Percentiles rank a stretch among this genome's conserved stretches.
phyloP scores from a whole-genome alignment of 1,284 basidiomycete species.

The Irpex sp. region DNA sequence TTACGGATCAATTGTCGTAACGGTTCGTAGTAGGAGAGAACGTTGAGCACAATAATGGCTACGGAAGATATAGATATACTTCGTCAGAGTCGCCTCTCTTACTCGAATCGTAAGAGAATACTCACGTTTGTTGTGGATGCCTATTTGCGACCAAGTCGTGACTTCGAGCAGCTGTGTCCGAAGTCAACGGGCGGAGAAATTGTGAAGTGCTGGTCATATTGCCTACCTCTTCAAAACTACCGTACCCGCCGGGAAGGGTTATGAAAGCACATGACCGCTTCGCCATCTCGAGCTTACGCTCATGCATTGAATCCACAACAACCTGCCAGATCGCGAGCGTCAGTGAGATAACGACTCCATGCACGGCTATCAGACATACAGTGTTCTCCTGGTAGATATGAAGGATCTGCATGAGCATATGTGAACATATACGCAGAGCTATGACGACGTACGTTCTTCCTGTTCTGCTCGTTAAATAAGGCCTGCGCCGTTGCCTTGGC shows the following conservation, averaged over 20 bases:
- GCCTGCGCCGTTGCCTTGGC: conserved; percentile 24
- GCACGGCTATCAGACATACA: conserved; percentile 30
- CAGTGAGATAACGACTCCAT: background rate
- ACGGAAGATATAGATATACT: background rate
- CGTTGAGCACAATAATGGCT: conserved; percentile 84
- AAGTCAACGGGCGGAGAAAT: background rate
- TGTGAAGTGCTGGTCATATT: background rate
- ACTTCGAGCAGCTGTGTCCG: conserved; percentile 76
- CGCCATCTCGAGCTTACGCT: conserved; percentile 89
- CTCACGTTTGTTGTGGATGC: conserved; percentile 84
- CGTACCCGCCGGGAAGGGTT: conserved; percentile 87
- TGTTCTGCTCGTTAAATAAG: conserved; percentile 29
- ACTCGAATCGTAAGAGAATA: conserved; percentile 9
- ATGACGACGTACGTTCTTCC: conserved; percentile 37
- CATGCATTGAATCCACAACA: conserved; percentile 87
- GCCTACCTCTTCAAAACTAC: conserved; percentile 86
- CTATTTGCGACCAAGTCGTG: conserved; percentile 88
- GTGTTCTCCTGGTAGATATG: conserved; percentile 42
- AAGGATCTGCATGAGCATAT: background rate
- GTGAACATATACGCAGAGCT: background rate
- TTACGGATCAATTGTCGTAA: conserved; percentile 70
- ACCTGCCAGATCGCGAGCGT: conserved; percentile 36
- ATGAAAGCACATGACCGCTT: conserved; percentile 76
- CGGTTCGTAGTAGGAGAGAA: conserved; percentile 77
- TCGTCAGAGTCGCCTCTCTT: background rate